Base-by-base conservation (phyloP, 2,329 filamentous ascomycete species). In the Colletotrichum sp. region DNA sequence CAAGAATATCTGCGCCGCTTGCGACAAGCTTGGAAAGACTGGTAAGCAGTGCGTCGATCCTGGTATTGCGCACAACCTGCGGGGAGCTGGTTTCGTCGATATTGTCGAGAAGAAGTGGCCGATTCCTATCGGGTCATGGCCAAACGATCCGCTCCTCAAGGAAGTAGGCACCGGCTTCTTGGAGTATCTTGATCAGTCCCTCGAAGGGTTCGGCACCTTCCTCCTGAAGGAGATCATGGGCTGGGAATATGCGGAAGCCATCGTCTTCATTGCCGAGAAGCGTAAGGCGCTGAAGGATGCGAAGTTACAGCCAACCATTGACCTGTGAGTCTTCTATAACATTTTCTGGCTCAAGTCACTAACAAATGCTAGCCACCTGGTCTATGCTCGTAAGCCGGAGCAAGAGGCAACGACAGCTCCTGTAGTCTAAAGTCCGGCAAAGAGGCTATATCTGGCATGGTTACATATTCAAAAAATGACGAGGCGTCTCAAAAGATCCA, bases 141-240 rank as follows among this genome's bases (percentile, higher is more conserved):
- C 77, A 5, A 69, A 60, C 16, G 76, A 79, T n/a, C 72, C 74
- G 2, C 59, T 57, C 6, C 59, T 78, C 24, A 76, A 68, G 44
- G 68, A 69, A 24, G 69, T 79, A 52, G 78, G 77, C 4, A 32
- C 71, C 1, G 80, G 76, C 62, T 81, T 80, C 30, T 73, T 79
- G 6, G 69, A 76, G 4, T 81, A 79, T n/a, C n/a, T 77, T 12
- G 79, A 81, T 8, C 75, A 80, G 55, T 80, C 79, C 24, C 52
- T 82, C 4, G 81, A 82, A 28, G 81, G 81, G 0, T 84, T 84
- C 60, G 81, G 72, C 2, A 26, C 80, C 5, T 80, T 80, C 13
- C 74, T 81, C 2, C 70, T 84, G 16, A 81, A 80, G 3, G 79
- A 84, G 63, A 62, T 84, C 7, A 7, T 84, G 39, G 81, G 82